phyloP scores from a whole-genome alignment of 306 rosid species.

The Senna siamea region DNA sequence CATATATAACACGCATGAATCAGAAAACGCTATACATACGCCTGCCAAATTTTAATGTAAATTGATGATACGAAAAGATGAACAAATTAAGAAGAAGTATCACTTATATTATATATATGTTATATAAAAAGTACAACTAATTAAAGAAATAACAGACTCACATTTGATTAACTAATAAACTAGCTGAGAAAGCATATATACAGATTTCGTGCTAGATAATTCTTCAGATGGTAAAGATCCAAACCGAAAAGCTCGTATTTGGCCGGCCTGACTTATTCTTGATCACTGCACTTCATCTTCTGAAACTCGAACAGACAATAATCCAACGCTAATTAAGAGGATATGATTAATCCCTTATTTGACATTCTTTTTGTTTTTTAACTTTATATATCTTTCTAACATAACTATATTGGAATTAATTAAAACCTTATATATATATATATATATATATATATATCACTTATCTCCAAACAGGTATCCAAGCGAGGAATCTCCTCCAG shows the following conservation, averaged over 20 bases:
- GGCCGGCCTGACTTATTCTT: background rate
- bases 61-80: too few species aligned
- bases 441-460: constrained; percentile 19
- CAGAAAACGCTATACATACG: too few species aligned
- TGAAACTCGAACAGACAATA: background rate
- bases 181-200: too few species aligned
- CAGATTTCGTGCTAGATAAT: background rate
- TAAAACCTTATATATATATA: too few species aligned
- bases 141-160: background rate
- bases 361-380: background rate
- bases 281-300: background rate
- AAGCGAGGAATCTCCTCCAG: constrained; percentile 87
- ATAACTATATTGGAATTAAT: too few species aligned
- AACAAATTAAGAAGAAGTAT: background rate
- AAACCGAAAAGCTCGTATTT: background rate
- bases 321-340: background rate
- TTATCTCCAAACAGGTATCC: constrained; percentile 91
- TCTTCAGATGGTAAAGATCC: background rate
- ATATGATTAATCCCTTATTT: background rate
- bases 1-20: too few species aligned
- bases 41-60: too few species aligned
- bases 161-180: background rate
- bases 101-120: background rate
- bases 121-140: background rate
- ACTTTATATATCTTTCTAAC: too few species aligned